Evolutionary conservation across 495 filamentous ascomycete genomes (phyloP).

Genomic region (Neurospora sp.): DNA sequence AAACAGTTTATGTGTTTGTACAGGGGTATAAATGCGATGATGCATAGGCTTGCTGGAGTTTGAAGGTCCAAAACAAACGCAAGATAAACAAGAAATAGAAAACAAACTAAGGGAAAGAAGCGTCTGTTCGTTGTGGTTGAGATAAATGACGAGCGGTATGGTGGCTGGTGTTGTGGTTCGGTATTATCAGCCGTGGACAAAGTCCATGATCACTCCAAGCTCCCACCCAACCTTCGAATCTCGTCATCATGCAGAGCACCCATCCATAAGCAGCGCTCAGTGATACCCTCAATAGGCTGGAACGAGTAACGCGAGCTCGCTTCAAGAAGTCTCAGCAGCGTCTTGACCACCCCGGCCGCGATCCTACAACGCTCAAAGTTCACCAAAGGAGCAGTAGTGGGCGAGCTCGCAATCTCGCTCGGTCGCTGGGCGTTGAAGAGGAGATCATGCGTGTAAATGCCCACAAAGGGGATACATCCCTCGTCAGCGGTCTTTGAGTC

Average conservation of each 20-base stretch:
- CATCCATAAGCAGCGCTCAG: constrained; percentile 93
- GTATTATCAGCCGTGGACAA: background rate
- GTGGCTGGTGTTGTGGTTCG: background rate
- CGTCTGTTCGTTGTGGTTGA: background rate
- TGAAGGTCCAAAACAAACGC: background rate
- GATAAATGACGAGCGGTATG: background rate
- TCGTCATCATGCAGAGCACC: constrained; percentile 76
- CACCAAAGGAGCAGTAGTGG: constrained; percentile 63
- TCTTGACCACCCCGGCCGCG: constrained; percentile 88
- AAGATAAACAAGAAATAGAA: background rate
- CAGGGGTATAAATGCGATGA: background rate
- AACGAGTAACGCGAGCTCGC: constrained; percentile 85
- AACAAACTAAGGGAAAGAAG: background rate
- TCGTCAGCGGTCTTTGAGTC: constrained; percentile 43
- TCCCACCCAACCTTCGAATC: constrained; percentile 44
- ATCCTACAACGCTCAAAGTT: constrained; percentile 95
- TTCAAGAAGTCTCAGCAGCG: constrained; percentile 77
- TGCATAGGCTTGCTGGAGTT: background rate
- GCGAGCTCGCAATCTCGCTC: constrained; percentile 51
- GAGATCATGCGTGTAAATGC: constrained; percentile 91
- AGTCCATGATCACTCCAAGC: constrained; percentile 23
- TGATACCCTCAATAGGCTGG: constrained; percentile 72
- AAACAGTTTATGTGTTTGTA: background rate
- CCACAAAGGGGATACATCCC: constrained; percentile 95
- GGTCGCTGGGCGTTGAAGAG: constrained; percentile 92